Conservation (phyloP, 129 eudicot species). For the Tagetes erecta region DNA sequence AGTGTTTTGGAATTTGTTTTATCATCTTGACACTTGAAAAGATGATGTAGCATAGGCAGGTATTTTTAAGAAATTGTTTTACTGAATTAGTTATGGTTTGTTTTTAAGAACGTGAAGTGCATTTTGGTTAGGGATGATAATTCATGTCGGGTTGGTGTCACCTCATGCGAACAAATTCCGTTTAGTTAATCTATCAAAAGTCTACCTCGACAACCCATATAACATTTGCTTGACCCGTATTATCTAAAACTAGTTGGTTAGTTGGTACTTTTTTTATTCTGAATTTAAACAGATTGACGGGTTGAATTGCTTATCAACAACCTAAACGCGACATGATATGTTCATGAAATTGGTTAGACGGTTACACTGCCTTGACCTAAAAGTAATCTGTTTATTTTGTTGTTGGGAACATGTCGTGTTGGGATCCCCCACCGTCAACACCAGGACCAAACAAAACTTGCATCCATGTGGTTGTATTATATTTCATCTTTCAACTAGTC, state of each 20-base stretch:
- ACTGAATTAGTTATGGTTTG: not conserved
- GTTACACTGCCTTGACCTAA: not conserved
- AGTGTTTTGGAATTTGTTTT: no score
- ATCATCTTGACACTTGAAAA: no score
- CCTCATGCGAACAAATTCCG: not conserved
- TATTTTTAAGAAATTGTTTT: not conserved
- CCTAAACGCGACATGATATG: not conserved
- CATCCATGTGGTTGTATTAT: no score
- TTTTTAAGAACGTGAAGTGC: not conserved
- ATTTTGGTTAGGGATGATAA: not conserved
- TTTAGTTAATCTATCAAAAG: not conserved
- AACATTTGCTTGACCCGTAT: not conserved
- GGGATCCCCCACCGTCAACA: not conserved
- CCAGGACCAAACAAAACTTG: not conserved
- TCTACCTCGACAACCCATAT: not conserved
- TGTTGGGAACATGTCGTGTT: not conserved
- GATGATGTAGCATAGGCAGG: not conserved
- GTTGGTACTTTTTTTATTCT: not conserved
- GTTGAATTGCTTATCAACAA: not conserved
- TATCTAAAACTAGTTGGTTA: not conserved
- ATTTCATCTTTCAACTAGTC: no score
- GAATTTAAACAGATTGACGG: not conserved
- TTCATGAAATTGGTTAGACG: not conserved
- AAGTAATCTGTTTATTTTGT: not conserved
- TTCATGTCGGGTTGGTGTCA: slow-evolving; percentile 1